Conservation (phyloP, 23 red algal species). For the Gracilaria caudata region DNA sequence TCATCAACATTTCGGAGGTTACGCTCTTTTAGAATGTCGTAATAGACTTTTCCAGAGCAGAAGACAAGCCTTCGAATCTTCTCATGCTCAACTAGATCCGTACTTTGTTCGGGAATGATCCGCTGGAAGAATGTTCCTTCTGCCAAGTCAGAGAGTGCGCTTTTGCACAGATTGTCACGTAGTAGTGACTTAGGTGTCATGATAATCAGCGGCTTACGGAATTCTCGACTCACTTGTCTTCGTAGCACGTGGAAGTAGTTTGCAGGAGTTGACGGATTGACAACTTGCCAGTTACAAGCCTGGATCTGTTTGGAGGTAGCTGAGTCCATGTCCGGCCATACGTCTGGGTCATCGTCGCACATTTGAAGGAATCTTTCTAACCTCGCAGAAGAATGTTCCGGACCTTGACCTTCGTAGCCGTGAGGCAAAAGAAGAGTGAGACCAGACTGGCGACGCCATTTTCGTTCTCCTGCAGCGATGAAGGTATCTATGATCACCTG, state of each 20-base stretch:
- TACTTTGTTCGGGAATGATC: conserved; percentile 69
- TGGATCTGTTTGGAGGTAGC: conserved; percentile 86
- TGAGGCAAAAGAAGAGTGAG: conserved; percentile 95
- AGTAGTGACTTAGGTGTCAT: conserved; percentile 97
- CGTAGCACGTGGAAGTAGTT: conserved; percentile 99
- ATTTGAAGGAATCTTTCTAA: conserved; percentile 96
- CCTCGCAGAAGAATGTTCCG: conserved; percentile 96
- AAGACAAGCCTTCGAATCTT: conserved; percentile 81
- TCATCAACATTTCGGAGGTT: conserved; percentile 75
- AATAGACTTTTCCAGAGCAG: conserved; percentile 97
- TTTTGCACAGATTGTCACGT: conserved; percentile 79
- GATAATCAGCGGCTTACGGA: conserved; percentile 95
- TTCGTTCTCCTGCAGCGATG: conserved; percentile 97
- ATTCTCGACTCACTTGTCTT: conserved; percentile 92
- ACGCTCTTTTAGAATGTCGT: conserved; percentile 89
- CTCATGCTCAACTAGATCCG: conserved; percentile 60
- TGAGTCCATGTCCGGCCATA: conserved; percentile 83
- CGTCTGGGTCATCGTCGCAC: conserved; percentile 97
- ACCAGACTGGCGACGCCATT: conserved; percentile 96
- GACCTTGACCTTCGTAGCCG: conserved; percentile 97
- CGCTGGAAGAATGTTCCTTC: conserved; percentile 79
- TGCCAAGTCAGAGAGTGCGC: conserved; percentile 75
- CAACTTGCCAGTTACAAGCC: conserved; percentile 91
- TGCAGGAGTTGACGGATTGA: conserved; percentile 92
- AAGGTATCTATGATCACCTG: conserved; percentile 99